A percentile compares a stretch with the other conserved stretches of the same genome.
These are phyloP conservation scores for Claviceps digitariae DNA, from an alignment of 2,329 filamentous ascomycete species.

Conservation along the genomic window DNA sequence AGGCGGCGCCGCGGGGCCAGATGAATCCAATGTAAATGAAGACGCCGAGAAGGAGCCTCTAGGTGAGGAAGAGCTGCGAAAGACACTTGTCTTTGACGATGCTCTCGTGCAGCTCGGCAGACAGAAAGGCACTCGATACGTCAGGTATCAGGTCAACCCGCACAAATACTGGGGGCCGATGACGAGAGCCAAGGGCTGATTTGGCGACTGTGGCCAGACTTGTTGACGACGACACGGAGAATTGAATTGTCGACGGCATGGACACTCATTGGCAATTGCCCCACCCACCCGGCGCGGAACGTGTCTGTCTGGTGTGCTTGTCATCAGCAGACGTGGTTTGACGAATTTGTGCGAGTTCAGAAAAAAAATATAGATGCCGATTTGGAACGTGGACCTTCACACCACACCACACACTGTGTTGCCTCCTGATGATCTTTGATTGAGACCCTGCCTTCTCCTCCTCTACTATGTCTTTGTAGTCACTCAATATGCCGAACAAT, in stretches of 20 bases:
- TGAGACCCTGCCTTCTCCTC: no score
- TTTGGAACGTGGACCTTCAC: not conserved
- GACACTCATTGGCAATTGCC: no score
- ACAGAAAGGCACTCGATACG: constrained; percentile 52
- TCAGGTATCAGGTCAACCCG: constrained; percentile 84
- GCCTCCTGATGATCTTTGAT: not conserved
- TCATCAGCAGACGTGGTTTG: not conserved
- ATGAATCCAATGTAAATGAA: constrained; percentile 11
- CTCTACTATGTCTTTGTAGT: not conserved
- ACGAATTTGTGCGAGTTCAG: not conserved
- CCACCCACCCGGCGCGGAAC: not conserved
- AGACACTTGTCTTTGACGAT: constrained; percentile 63
- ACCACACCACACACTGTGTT: not conserved
- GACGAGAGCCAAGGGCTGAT: constrained; percentile 33
- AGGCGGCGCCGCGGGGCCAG: constrained; percentile 3
- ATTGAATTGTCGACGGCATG: not conserved
- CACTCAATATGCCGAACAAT: not conserved
- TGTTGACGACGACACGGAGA: not conserved
- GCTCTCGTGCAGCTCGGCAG: constrained; percentile 60
- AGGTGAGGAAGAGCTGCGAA: constrained; percentile 31
- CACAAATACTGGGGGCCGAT: constrained; percentile 89
- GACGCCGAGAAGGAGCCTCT: constrained; percentile 9
- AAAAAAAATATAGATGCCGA: not conserved
- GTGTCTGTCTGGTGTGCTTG: no score
- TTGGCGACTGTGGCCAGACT: not conserved